Percentiles rank a stretch among this genome's conserved stretches.
phyloP scores from a whole-genome alignment of 2,329 filamentous ascomycete species.

The Ceratocystis colombiana region DNA sequence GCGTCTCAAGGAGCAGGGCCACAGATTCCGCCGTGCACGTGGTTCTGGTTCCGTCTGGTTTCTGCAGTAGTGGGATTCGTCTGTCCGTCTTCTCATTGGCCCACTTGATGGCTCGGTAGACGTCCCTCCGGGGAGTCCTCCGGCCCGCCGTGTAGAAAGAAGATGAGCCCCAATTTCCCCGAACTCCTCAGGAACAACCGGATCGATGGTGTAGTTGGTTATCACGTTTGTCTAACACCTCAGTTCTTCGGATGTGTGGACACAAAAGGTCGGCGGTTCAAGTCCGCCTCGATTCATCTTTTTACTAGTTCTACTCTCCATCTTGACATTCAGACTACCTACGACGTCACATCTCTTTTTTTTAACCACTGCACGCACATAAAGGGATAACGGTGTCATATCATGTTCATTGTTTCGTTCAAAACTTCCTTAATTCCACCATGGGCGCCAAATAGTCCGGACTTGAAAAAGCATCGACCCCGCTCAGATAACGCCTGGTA shows the following conservation, averaged over 20 bases:
- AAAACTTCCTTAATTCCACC: not conserved
- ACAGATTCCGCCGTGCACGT: too few relatives aligned
- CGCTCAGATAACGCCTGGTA: slow-evolving; percentile 15
- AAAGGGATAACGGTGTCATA: not conserved
- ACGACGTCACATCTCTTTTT: not conserved
- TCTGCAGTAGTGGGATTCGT: too few relatives aligned
- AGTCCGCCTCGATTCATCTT: slow-evolving; percentile 21
- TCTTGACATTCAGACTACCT: not conserved
- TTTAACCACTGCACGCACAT: not conserved
- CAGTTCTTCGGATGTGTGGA: slow-evolving; percentile 1
- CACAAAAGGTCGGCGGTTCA: slow-evolving; percentile 21
- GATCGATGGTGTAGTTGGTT: slow-evolving; percentile 22
- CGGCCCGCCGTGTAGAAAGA: too few relatives aligned
- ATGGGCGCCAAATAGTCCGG: not conserved
- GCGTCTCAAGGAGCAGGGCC: too few relatives aligned
- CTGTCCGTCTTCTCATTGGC: too few relatives aligned
- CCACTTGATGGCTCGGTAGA: too few relatives aligned
- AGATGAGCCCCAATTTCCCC: too few relatives aligned
- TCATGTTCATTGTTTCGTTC: not conserved
- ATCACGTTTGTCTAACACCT: slow-evolving; percentile 22
- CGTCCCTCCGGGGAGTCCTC: too few relatives aligned
- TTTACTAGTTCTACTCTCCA: not conserved
- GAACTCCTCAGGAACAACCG: not conserved
- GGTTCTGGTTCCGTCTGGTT: too few relatives aligned
- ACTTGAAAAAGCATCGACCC: not conserved